Percentiles rank a stretch among this genome's conserved stretches.
phyloP scores from a whole-genome alignment of 1,139 yeast species.

The Martiniozyma asiatica region DNA sequence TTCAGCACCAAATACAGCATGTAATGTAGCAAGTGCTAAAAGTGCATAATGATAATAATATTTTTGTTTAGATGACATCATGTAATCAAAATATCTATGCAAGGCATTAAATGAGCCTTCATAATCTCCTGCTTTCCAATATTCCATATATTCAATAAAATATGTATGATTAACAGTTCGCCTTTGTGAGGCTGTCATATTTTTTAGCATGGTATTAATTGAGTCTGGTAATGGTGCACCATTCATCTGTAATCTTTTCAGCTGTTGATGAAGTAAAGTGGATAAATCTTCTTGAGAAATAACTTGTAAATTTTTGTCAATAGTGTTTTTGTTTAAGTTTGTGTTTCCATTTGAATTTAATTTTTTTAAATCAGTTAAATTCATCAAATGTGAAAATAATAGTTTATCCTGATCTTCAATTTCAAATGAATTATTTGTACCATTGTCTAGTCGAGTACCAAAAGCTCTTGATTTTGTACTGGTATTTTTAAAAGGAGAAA shows the following conservation, averaged over 20 bases:
- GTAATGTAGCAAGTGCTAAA: slow-evolving; percentile 64
- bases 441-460: no score
- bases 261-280: slow-evolving; percentile 42
- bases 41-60: slow-evolving; percentile 74
- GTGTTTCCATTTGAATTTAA: background rate
- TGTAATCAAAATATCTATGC: slow-evolving; percentile 78
- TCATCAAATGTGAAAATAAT: slow-evolving; percentile 1
- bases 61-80: slow-evolving; percentile 58
- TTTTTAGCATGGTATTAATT: slow-evolving; percentile 31
- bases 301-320: background rate
- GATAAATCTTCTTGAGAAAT: slow-evolving; percentile 29
- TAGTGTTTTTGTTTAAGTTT: background rate
- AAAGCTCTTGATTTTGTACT: no score
- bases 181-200: slow-evolving; percentile 41
- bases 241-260: slow-evolving; percentile 39
- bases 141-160: slow-evolving; percentile 54
- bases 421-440: no score
- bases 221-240: slow-evolving; percentile 42
- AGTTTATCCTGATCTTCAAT: background rate
- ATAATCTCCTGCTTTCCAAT: slow-evolving; percentile 51
- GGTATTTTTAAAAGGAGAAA: slow-evolving; percentile 15
- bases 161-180: slow-evolving; percentile 51
- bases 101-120: slow-evolving; percentile 62
- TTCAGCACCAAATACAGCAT: slow-evolving; percentile 64
- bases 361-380: background rate